Conservation (phyloP, 1,139 yeast genomes). For the Komagataea norvegica region DNA sequence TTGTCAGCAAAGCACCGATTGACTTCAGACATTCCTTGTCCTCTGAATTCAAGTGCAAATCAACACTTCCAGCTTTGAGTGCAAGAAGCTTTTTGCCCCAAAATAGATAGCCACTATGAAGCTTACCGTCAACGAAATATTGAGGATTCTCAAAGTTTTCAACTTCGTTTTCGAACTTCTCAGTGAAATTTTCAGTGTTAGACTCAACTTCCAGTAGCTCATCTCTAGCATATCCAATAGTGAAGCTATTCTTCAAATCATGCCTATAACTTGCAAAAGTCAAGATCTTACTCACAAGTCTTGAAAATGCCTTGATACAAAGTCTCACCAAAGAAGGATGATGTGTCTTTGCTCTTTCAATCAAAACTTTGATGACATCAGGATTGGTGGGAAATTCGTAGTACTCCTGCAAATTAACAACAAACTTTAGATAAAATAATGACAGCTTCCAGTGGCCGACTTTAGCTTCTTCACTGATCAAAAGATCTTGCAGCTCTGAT, state of each 20-base stretch:
- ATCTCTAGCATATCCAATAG: constrained; percentile 37
- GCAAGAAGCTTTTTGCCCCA: constrained; percentile 65
- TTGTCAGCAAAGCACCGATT: constrained; percentile 45
- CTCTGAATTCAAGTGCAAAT: constrained; percentile 27
- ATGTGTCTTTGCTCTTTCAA: constrained; percentile 52
- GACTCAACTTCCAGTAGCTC: constrained; percentile 41
- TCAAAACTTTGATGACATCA: constrained; percentile 43
- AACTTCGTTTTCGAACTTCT: constrained; percentile 50
- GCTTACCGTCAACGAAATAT: constrained; percentile 54
- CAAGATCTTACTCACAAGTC: constrained; percentile 48
- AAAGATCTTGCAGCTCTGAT: constrained; percentile 39
- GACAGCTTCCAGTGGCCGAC: constrained; percentile 69
- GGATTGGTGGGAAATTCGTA: constrained; percentile 45
- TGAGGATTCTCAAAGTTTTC: constrained; percentile 42
- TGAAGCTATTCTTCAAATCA: constrained; percentile 42
- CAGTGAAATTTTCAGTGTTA: constrained; percentile 32
- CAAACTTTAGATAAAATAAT: constrained; percentile 48
- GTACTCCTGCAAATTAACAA: constrained; percentile 52
- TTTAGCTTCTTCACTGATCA: constrained; percentile 35
- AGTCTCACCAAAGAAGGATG: constrained; percentile 71
- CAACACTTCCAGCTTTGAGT: constrained; percentile 29
- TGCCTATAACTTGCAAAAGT: constrained; percentile 53
- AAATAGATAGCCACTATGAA: constrained; percentile 67
- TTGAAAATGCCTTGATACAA: constrained; percentile 60
- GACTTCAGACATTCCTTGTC: constrained; percentile 41